Evolutionary conservation across 2,329 filamentous ascomycete genomes (phyloP).

Genomic region (Epichloe coenophiala): DNA sequence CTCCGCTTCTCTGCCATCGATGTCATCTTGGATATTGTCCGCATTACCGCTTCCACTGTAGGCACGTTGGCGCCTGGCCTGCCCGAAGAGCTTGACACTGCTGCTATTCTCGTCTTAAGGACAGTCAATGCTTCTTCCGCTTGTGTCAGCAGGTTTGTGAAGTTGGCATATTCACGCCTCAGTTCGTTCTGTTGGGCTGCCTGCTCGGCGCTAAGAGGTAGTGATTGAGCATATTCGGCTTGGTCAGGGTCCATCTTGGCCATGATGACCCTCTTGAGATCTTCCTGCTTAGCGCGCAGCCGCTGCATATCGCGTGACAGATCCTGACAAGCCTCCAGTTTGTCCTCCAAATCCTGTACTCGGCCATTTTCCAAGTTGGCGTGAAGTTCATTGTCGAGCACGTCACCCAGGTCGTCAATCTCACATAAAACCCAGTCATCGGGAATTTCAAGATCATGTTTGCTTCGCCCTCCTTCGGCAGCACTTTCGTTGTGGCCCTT

Average conservation of each 20-base stretch:
- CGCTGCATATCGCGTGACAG: constrained; percentile 57
- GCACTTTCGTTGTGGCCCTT: constrained; percentile 49
- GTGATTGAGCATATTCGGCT: constrained; percentile 47
- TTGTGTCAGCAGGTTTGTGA: constrained; percentile 62
- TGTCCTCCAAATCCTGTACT: constrained; percentile 53
- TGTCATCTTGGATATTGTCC: constrained; percentile 88
- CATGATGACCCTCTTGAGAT: constrained; percentile 64
- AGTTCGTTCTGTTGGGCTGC: constrained; percentile 72
- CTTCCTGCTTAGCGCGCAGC: constrained; percentile 62
- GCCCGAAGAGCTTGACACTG: constrained; percentile 35
- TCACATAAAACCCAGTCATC: constrained; percentile 67
- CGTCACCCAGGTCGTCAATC: constrained; percentile 50
- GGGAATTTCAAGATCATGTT: constrained; percentile 53
- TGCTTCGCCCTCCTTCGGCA: constrained; percentile 40
- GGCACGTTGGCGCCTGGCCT: constrained; percentile 44
- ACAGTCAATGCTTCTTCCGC: constrained; percentile 69
- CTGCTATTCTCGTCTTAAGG: constrained; percentile 63
- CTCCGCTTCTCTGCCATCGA: constrained; percentile 83
- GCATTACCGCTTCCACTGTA: constrained; percentile 82
- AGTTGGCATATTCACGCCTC: constrained; percentile 57
- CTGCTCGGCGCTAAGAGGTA: constrained; percentile 76
- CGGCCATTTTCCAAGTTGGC: constrained; percentile 51
- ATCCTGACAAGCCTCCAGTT: constrained; percentile 54
- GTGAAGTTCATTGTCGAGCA: constrained; percentile 53
- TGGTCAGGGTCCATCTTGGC: constrained; percentile 55